phyloP scores from a whole-genome alignment of 2,329 filamentous ascomycete genomes.

The Neoscytalidium dimidiatum region DNA sequence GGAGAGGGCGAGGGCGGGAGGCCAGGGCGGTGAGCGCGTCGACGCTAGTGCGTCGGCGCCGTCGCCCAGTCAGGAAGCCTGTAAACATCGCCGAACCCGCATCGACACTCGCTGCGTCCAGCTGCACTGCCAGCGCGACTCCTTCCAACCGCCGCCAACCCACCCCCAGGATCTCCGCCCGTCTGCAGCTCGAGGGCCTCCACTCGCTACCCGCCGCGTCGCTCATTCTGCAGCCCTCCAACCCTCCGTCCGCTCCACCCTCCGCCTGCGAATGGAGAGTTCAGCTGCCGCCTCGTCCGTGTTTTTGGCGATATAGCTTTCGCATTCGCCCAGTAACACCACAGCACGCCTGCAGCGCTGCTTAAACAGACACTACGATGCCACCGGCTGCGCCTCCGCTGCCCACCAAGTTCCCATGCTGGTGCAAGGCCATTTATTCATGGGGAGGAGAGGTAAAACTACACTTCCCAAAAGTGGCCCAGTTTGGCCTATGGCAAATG shows the following conservation, averaged over 20 bases:
- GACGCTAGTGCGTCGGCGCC: background rate
- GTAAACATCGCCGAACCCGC: conserved; percentile 19
- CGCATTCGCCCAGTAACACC: background rate
- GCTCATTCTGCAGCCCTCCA: background rate
- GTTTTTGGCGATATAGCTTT: conserved; percentile 9
- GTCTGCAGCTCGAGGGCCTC: conserved; percentile 1
- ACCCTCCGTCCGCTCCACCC: background rate
- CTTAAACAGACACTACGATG: conserved; percentile 36
- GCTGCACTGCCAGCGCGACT: conserved; percentile 8
- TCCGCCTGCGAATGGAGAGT: conserved; percentile 6
- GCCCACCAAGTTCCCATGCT: conserved; percentile 82
- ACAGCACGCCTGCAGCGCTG: background rate
- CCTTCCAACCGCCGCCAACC: background rate
- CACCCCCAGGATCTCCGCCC: background rate
- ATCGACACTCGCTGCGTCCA: background rate
- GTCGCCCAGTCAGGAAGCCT: conserved; percentile 16
- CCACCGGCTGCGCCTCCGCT: conserved; percentile 53
- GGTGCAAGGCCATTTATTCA: conserved; percentile 88
- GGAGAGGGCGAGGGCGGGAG: too few relatives aligned
- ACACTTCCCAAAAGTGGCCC: background rate
- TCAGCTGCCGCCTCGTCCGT: background rate
- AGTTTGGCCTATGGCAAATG: conserved; percentile 17
- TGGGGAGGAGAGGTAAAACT: conserved; percentile 75
- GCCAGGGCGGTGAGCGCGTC: conserved; percentile 1
- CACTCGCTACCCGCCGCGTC: conserved; percentile 6